Conservation (phyloP, 2,329 filamentous ascomycete species). For the Trichoderma atrobrunneum region DNA sequence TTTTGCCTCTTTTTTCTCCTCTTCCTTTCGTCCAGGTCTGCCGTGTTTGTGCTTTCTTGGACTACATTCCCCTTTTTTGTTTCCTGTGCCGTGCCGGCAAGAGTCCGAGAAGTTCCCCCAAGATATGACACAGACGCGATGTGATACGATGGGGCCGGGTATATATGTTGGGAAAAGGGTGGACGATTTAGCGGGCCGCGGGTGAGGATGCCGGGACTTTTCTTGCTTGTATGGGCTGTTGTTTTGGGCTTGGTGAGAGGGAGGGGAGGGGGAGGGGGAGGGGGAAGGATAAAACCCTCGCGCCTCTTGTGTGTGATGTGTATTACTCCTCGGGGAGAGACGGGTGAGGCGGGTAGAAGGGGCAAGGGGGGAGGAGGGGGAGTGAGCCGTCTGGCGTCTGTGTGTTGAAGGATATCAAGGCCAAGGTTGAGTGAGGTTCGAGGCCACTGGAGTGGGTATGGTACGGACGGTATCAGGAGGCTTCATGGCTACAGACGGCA, state of each 20-base stretch:
- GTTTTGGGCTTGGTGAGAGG: background rate
- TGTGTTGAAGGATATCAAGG: background rate
- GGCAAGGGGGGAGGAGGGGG: background rate
- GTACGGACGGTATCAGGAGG: background rate
- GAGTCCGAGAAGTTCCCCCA: background rate
- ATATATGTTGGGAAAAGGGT: background rate
- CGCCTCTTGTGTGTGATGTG: background rate
- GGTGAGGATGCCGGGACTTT: background rate
- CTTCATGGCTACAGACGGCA: background rate
- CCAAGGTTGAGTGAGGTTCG: background rate
- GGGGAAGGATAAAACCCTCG: background rate
- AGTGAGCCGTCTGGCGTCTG: background rate
- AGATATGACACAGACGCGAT: background rate
- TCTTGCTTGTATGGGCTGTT: background rate
- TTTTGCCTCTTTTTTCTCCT: background rate
- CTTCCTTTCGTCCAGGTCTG: background rate
- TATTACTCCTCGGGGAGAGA: background rate
- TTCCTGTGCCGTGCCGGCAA: background rate
- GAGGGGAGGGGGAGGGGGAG: too few species aligned
- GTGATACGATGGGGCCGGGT: background rate
- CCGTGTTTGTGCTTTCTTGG: background rate
- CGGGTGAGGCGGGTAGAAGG: background rate
- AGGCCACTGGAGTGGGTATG: background rate
- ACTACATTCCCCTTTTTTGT: background rate
- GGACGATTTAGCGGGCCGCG: background rate